Conservation (phyloP, 371 early-diverging fungal genomes). For the Choanephora cucurbitarum region DNA sequence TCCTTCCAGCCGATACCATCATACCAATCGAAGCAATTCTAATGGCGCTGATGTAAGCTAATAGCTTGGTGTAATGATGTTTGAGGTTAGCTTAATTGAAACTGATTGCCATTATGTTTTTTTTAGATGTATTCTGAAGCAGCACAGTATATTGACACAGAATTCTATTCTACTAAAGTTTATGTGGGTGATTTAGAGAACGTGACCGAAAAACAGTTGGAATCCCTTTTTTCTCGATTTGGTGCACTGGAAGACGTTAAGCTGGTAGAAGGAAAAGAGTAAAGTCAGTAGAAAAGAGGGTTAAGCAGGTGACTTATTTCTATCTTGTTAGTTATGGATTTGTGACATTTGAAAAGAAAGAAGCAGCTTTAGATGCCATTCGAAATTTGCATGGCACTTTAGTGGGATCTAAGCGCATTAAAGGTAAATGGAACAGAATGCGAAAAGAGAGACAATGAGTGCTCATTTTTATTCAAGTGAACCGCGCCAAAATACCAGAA, state of each 20-base stretch:
- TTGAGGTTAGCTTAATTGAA: no score
- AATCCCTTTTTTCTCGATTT: constrained; percentile 51
- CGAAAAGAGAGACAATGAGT: no score
- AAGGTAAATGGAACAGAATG: constrained; percentile 29
- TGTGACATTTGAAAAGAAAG: constrained; percentile 51
- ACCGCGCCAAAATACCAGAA: constrained; percentile 64
- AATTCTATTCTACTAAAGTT: constrained; percentile 58
- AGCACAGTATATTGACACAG: constrained; percentile 60
- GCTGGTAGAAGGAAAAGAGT: constrained; percentile 63
- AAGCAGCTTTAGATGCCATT: constrained; percentile 50
- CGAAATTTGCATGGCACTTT: constrained; percentile 53
- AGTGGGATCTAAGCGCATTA: constrained; percentile 49
- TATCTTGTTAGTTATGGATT: constrained; percentile 48
- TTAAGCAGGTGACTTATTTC: neutral
- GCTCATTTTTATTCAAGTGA: no score
- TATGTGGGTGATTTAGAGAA: constrained; percentile 57
- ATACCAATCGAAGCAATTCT: constrained; percentile 4
- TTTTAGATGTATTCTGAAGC: constrained; percentile 53
- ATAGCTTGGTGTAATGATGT: no score
- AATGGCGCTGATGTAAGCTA: constrained; percentile 26
- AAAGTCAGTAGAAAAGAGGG: constrained; percentile 2
- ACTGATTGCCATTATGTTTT: neutral
- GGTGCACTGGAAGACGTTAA: constrained; percentile 54
- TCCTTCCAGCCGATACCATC: constrained; percentile 13
- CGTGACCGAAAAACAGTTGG: constrained; percentile 36